Conservation (phyloP, 805 yeast genomes). For the Starmerella sp. region DNA sequence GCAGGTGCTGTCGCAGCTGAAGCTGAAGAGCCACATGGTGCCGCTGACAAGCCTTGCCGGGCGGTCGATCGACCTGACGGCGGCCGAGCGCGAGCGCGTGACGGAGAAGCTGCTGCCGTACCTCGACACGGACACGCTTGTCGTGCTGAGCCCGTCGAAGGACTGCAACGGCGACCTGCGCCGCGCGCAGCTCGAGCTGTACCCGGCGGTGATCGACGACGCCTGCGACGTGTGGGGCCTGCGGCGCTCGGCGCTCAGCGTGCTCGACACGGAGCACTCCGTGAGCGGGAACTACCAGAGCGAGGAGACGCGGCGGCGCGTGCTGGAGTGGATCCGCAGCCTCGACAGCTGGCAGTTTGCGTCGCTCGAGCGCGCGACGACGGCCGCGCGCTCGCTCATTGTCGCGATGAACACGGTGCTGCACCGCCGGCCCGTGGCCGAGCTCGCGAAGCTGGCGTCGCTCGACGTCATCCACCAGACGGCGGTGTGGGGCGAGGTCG, state of each 20-base stretch:
- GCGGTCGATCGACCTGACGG: slow-evolving; percentile 67
- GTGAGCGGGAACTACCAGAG: slow-evolving; percentile 70
- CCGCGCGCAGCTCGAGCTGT: slow-evolving; percentile 63
- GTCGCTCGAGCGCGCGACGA: slow-evolving; percentile 80
- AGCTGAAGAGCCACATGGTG: slow-evolving; percentile 63
- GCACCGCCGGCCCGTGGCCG: slow-evolving; percentile 40
- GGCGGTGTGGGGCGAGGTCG: slow-evolving; percentile 94
- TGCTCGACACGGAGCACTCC: slow-evolving; percentile 72
- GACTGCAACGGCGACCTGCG: slow-evolving; percentile 82
- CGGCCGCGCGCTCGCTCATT: slow-evolving; percentile 75
- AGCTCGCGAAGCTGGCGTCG: slow-evolving; percentile 64
- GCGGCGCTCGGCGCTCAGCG: slow-evolving; percentile 32
- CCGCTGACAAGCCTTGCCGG: slow-evolving; percentile 84
- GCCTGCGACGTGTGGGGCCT: slow-evolving; percentile 47
- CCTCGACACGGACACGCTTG: slow-evolving; percentile 85
- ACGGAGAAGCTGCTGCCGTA: slow-evolving; percentile 58
- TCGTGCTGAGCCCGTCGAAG: slow-evolving; percentile 66
- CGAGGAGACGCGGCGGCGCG: slow-evolving; percentile 48
- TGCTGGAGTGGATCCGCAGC: slow-evolving; percentile 48
- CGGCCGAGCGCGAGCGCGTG: slow-evolving; percentile 47
- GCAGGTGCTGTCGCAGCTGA: slow-evolving; percentile 52
- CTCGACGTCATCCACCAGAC: slow-evolving; percentile 80
- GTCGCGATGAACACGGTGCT: slow-evolving; percentile 60
- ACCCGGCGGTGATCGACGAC: slow-evolving; percentile 59
- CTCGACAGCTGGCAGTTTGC: slow-evolving; percentile 69